Conservation (phyloP, 176 grass and related monocot genomes). For the Oryza meridionalis region DNA sequence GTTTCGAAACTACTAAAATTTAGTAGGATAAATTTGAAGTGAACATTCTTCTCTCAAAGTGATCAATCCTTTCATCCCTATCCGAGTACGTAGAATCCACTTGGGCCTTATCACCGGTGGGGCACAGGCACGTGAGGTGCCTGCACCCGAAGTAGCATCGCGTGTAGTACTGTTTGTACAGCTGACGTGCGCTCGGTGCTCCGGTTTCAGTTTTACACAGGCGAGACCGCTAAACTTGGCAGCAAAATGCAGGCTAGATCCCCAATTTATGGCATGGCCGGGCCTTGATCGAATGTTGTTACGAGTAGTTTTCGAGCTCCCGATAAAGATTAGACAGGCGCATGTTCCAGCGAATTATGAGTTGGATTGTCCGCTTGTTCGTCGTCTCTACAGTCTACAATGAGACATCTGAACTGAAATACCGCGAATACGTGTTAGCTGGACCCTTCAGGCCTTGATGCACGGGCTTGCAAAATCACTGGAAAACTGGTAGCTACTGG, state of each 20-base stretch:
- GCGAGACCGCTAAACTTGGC: background rate
- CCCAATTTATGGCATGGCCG: constrained; percentile 17
- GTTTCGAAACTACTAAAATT: too few species aligned
- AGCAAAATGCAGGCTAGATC: background rate
- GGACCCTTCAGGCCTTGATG: background rate
- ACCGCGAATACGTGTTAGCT: background rate
- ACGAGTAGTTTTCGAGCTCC: background rate
- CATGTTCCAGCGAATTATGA: constrained; percentile 36
- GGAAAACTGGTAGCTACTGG: background rate
- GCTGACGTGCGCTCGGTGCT: background rate
- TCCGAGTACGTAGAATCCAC: background rate
- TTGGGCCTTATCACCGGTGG: background rate
- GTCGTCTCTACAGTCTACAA: background rate
- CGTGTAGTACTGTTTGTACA: constrained; percentile 6
- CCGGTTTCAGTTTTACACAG: background rate
- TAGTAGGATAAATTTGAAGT: too few species aligned
- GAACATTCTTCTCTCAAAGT: too few species aligned
- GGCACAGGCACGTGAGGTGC: constrained; percentile 38
- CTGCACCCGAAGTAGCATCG: background rate
- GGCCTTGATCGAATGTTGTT: constrained; percentile 28
- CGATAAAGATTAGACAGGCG: background rate
- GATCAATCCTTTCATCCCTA: background rate
- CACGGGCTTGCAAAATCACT: background rate
- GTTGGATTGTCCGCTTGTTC: background rate
- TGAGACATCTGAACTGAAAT: constrained; percentile 1